Conservation (phyloP, 768 basidiomycete species). For the Boletus sp. region DNA sequence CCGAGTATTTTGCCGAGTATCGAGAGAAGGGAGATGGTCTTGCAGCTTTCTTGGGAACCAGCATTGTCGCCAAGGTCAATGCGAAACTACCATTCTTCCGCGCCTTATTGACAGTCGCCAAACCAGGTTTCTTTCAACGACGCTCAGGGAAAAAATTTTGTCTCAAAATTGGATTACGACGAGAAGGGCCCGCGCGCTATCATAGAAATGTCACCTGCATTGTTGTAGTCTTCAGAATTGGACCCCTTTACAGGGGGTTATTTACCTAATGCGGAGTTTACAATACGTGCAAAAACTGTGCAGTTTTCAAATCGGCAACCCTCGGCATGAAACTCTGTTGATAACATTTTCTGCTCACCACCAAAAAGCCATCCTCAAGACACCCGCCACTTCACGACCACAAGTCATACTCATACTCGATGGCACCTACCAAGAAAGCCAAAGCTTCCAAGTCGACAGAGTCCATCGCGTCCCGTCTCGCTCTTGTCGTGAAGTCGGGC, state of each 20-base stretch:
- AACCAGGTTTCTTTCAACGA: constrained; percentile 74
- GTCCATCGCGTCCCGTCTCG: constrained; percentile 87
- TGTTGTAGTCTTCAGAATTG: constrained; percentile 43
- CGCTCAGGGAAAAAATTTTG: constrained; percentile 59
- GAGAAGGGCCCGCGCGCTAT: constrained; percentile 69
- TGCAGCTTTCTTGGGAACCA: constrained; percentile 77
- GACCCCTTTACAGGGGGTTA: constrained; percentile 2
- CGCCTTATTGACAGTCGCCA: neutral
- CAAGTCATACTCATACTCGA: constrained; percentile 37
- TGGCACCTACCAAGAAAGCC: constrained; percentile 95
- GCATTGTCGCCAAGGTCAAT: constrained; percentile 79
- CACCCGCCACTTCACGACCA: constrained; percentile 12
- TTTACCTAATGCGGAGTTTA: constrained; percentile 20
- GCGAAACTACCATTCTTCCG: constrained; percentile 2
- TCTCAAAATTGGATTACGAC: constrained; percentile 77
- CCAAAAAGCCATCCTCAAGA: constrained; percentile 14
- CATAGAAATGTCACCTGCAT: constrained; percentile 72
- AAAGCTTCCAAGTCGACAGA: constrained; percentile 92
- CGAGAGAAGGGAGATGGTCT: constrained; percentile 79
- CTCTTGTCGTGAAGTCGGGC: constrained; percentile 98
- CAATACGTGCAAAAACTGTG: constrained; percentile 28
- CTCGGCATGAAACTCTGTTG: constrained; percentile 16
- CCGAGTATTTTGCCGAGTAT: constrained; percentile 91
- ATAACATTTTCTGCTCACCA: constrained; percentile 1
- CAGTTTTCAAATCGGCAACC: constrained; percentile 21